Evolutionary conservation across 768 basidiomycete genomes (phyloP), one percentile per base, ranked within the genome.

Genomic region (Mycena capillaripes): DNA sequence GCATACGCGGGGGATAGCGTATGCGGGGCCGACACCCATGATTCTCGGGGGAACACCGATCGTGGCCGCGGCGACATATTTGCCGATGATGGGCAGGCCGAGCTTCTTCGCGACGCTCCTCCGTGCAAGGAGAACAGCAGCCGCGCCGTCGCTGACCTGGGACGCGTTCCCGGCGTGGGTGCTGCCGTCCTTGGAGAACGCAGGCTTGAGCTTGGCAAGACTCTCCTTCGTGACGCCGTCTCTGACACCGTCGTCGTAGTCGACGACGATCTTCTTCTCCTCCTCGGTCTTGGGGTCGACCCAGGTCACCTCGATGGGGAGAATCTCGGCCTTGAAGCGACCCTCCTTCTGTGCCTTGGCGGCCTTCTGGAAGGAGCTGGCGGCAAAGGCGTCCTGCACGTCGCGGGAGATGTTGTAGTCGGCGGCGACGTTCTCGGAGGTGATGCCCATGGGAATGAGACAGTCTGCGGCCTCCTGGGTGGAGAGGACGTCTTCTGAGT

Each of bases 11-110:
- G 96, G 95, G 75, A 97, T 95, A 55, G 96, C 97, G 81, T 89
- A 93, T 40, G 94, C 94, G 2, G 96, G 96, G 64, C 96, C 96
- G 77, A 97, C 90, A 77, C 96, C 96, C 95, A 96, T 97, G 80
- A 96, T 91, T 72, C 90, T 89, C 52, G 95, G 95, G 3, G 94
- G 93, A 17, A 97, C 95, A 76, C 97, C 96, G 12, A 93, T 89
- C 36, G 86, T 89, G 50, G 86, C 83, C 2, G 92, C 89, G 42
- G 87, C 87, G 77, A 95, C 89, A 79, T 90, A 97, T 83, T 97
- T 97, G 81, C 94, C 97, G 62, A 95, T 62, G 77, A 97, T 91
- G 55, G 94, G 93, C n/a, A 97, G 89, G 30, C 94, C 92, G 61
- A 97, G 92, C 72, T 90, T 90, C 80, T 91, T 90, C 7, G 97